phyloP scores from a whole-genome alignment of 108 stramenopile species.

The Cyclotella distinguenda region DNA sequence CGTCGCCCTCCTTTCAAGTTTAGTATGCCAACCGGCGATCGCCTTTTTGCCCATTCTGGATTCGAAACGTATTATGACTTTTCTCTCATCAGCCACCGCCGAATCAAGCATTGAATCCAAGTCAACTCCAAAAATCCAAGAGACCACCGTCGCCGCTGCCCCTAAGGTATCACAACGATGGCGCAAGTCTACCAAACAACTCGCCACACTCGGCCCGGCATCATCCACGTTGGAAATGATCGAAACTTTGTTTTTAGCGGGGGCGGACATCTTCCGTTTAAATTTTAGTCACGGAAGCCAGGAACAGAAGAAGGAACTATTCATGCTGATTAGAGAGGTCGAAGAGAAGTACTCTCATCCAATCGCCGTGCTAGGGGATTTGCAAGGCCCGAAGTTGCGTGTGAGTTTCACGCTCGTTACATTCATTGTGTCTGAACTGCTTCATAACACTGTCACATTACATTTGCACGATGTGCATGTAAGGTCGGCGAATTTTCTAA shows the following conservation, averaged over 20 bases:
- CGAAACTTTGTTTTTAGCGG: conserved; percentile 82
- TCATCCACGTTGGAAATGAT: conserved; percentile 73
- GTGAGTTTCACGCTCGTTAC: conserved; percentile 4
- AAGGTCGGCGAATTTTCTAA: conserved; percentile 71
- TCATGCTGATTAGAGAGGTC: conserved; percentile 57
- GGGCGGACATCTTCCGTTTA: conserved; percentile 86
- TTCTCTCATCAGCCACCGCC: conserved; percentile 11
- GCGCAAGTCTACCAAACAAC: conserved; percentile 72
- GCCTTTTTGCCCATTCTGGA: background rate
- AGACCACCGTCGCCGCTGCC: conserved; percentile 32
- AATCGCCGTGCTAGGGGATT: conserved; percentile 58
- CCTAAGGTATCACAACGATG: conserved; percentile 55
- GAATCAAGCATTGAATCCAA: conserved; percentile 6
- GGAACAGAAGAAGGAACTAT: conserved; percentile 73
- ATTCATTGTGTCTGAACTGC: background rate
- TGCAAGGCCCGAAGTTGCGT: conserved; percentile 66
- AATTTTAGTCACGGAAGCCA: conserved; percentile 86
- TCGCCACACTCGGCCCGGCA: conserved; percentile 87
- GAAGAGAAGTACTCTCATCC: conserved; percentile 65
- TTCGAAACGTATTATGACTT: background rate
- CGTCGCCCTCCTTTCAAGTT: background rate
- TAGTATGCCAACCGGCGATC: background rate
- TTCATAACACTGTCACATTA: background rate
- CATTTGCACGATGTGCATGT: background rate
- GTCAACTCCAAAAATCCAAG: conserved; percentile 8